These are phyloP conservation scores for Aspergillus hortae DNA, from an alignment of 2,329 filamentous ascomycete genomes.

Conservation along the genomic window DNA sequence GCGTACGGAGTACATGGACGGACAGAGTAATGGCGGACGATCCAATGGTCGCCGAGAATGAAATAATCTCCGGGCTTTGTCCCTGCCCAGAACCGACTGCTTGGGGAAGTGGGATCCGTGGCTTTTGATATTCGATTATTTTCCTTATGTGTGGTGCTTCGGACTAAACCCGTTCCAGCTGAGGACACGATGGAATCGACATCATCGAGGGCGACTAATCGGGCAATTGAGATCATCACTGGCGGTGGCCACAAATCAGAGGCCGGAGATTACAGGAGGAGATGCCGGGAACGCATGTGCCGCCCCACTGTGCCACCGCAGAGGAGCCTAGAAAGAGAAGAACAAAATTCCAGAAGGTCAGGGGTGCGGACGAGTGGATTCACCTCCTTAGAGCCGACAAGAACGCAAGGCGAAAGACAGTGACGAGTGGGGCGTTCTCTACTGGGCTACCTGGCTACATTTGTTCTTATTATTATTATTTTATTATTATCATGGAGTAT, in stretches of 20 bases:
- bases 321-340: constrained; percentile 5
- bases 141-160: too few species aligned
- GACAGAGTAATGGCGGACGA: too few species aligned
- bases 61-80: not conserved
- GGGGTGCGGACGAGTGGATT: constrained; percentile 9
- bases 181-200: constrained; percentile 10
- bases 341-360: constrained; percentile 20
- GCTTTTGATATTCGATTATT: too few species aligned
- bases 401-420: not conserved
- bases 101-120: too few species aligned
- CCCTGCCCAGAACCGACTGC: too few species aligned
- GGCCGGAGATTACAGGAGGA: constrained; percentile 19
- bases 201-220: constrained; percentile 7
- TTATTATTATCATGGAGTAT: too few species aligned
- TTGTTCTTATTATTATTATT: too few species aligned
- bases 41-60: not conserved
- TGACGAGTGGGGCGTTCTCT: not conserved
- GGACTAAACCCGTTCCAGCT: too few species aligned
- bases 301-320: constrained; percentile 14
- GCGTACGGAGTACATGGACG: too few species aligned
- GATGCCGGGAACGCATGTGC: constrained; percentile 16
- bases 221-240: constrained; percentile 18
- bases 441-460: too few species aligned
- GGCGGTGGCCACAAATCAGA: constrained; percentile 20
- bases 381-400: not conserved